A percentile compares a stretch with the other conserved stretches of the same genome.
phyloP scores from a whole-genome alignment of 352 stramenopile genomes.

The Phytophthora rubi region DNA sequence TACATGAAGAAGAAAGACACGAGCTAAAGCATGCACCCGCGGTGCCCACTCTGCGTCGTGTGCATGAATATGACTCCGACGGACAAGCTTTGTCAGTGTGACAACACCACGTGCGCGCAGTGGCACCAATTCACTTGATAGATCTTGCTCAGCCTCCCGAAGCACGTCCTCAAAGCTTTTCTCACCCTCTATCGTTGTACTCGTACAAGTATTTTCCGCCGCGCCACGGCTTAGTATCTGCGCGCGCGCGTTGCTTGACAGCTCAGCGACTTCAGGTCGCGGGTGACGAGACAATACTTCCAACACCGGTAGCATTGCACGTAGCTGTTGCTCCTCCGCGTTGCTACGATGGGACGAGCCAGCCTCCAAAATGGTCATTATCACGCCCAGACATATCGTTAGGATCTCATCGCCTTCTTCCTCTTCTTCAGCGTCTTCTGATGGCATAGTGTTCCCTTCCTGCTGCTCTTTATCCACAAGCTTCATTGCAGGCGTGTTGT shows the following conservation, averaged over 20 bases:
- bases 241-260: slow-evolving; percentile 67
- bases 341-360: slow-evolving; percentile 53
- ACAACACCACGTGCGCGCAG: slow-evolving; percentile 79
- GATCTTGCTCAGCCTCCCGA: slow-evolving; percentile 57
- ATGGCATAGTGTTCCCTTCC: slow-evolving; percentile 8
- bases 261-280: slow-evolving; percentile 71
- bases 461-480: slow-evolving; percentile 44
- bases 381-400: slow-evolving; percentile 76
- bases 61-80: slow-evolving; percentile 53
- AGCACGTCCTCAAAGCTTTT: slow-evolving; percentile 66
- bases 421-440: slow-evolving; percentile 41
- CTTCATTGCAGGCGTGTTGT: slow-evolving; percentile 34
- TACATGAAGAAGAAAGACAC: slow-evolving; percentile 70
- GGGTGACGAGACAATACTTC: slow-evolving; percentile 59
- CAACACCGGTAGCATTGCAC: slow-evolving; percentile 67
- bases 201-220: neutral
- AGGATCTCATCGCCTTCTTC: slow-evolving; percentile 74
- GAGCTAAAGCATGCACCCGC: slow-evolving; percentile 55
- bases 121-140: slow-evolving; percentile 70
- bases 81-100: slow-evolving; percentile 78
- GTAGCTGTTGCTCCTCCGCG: slow-evolving; percentile 63
- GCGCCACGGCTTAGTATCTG: slow-evolving; percentile 65
- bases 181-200: slow-evolving; percentile 6
- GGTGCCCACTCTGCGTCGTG: slow-evolving; percentile 52
- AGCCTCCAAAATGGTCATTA: slow-evolving; percentile 83